These are phyloP conservation scores for Carex pumila DNA, from an alignment of 176 grass and related monocot species.

Conservation along the genomic window DNA sequence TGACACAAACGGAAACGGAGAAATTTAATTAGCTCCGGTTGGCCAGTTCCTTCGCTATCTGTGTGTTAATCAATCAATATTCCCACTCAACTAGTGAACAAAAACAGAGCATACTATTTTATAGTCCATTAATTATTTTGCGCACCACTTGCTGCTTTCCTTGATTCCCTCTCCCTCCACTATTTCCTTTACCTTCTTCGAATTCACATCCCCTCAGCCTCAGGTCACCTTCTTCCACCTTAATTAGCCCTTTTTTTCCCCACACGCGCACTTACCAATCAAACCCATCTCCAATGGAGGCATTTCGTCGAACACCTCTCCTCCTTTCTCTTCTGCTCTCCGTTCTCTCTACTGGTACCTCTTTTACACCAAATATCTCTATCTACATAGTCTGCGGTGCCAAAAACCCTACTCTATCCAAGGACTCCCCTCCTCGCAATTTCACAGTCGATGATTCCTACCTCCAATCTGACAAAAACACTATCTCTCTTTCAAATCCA, in stretches of 20 bases:
- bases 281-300: neutral
- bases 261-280: neutral
- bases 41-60: neutral
- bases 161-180: too few species aligned
- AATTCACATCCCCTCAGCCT: too few species aligned
- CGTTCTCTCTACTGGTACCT: neutral
- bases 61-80: neutral
- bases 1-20: too few species aligned
- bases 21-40: too few species aligned
- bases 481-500: neutral
- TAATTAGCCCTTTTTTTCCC: neutral
- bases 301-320: slow-evolving; percentile 22
- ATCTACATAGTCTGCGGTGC: neutral
- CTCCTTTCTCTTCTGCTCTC: slow-evolving; percentile 11
- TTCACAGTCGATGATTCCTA: neutral
- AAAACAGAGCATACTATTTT: neutral
- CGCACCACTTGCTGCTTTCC: too few species aligned
- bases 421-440: neutral
- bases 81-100: neutral
- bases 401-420: neutral
- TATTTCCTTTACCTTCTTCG: neutral
- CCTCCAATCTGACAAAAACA: neutral
- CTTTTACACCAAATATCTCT: slow-evolving; percentile 15
- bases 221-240: neutral
- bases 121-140: neutral